Base-by-base conservation (phyloP, 2,329 filamentous ascomycete genomes). In the Metarhizium brunneum region DNA sequence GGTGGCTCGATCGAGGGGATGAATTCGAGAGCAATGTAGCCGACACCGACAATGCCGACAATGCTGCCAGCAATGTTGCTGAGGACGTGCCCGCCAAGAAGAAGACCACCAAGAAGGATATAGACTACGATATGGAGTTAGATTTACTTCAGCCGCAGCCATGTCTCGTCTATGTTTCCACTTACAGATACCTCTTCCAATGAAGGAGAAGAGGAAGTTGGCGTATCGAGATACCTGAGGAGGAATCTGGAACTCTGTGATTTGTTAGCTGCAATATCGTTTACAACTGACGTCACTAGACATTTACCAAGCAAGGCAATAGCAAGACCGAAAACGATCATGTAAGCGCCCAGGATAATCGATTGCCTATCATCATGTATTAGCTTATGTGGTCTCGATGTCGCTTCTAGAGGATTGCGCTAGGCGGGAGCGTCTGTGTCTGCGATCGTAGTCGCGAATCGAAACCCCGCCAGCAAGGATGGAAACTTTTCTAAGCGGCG, bases 161-260 rank as follows among this genome's bases (percentile, higher is more conserved):
- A 35, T 11, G n/a, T 45, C 13, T 42, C 40, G n/a, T 20, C 42
- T 11, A 18, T 30, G 2, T 48, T 14, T 6, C 42, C 16, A 85
- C 90, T 75, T 84, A 96, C 92, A 97, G 70, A 90, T 80, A 73
- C 94, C 94, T 69, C 94, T 91, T 59, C 94, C 94, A 64, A 97
- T 76, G 80, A 99, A 97, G 56, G 90, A 95, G 79, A 97, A 97
- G 73, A 97, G 86, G 79, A 99, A 99, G 11, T 90, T 95, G 54
- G 91, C 92, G 77, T 97, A 96, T 75, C 90, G 87, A 57, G 91
- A 87, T 54, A 96, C 81, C 71, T 96, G 92, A 57, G 92, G 90
- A 52, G 94, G 92, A 64, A 96, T 92, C 73, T 96, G 88, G 77
- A 97, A 95, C 74, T 99, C 94, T 80, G 65, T 40, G 11, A 40